Evolutionary conservation across 805 yeast species (phyloP), one percentile per base, ranked within the genome.

Genomic region (Candida sakaeoensis): DNA sequence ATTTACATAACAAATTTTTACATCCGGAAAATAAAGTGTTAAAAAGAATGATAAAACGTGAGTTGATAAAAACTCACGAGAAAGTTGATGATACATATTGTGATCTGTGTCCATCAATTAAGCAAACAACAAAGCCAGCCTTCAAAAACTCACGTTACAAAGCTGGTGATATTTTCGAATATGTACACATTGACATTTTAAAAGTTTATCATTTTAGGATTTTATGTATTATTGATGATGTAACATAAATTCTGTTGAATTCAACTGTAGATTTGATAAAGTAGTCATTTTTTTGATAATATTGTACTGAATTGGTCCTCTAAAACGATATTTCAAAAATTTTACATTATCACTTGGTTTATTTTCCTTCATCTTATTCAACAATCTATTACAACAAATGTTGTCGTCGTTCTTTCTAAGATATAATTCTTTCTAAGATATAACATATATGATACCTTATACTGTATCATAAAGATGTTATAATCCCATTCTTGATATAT

Each of bases 31-130:
- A 27, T 16, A 27, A 27, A 16, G 13, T 27, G 7, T 27, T 27
- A 16, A 27, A 27, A 27, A 7, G 14, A 12, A 27, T 27, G 30
- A 27, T 27, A 7, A 27, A 8, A 27, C 13, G 13, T n/a, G 14
- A 27, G 7, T 12, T 27, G 7, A 27, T 27, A 7, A 8, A 27
- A 9, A 9, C 30, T 8, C 10, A 27, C 8, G 30, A 27, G 14
- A 27, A 27, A 27, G 14, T 23, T 27, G 30, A 27, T 27, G 13
- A 27, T 27, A 12, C 30, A 27, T 27, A 27, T 27, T 27, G 30
- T 27, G 30, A 27, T 9, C 13, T 27, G 7, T 27, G 30, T 12
- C 30, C 30, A 9, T 6, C 8, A 8, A 27, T 27, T n/a, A 27
- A 27, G 30, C 8, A 27, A n/a, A 27, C 30, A n/a, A 27, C 9